phyloP scores from a whole-genome alignment of 2,329 filamentous ascomycete genomes.

The Penicillium freii region DNA sequence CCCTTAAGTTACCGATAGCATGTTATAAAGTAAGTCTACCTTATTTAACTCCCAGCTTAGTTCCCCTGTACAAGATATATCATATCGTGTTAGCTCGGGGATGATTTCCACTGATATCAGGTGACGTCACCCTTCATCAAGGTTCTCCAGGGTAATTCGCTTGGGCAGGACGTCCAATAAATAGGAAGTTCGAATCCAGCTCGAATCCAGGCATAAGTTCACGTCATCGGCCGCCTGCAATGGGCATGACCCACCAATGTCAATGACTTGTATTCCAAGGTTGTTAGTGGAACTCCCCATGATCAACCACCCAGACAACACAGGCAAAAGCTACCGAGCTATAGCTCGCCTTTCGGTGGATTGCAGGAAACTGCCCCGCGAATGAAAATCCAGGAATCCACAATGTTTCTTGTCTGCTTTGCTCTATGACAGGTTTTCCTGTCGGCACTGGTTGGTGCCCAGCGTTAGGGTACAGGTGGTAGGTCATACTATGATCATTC shows the following conservation, averaged over 20 bases:
- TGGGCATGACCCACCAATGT: not conserved
- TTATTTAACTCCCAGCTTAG: not conserved
- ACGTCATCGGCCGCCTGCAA: not conserved
- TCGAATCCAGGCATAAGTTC: not conserved
- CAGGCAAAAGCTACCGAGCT: not conserved
- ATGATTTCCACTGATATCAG: constrained; percentile 2
- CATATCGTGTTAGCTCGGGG: not conserved
- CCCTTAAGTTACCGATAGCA: not conserved
- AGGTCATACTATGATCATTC: constrained; percentile 14
- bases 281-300: not conserved
- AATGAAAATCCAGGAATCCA: constrained; percentile 5
- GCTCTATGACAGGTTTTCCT: not conserved
- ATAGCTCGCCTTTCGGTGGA: not conserved
- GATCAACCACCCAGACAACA: not conserved
- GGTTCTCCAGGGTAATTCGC: not conserved
- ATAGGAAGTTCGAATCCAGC: not conserved
- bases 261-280: not conserved
- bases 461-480: not conserved
- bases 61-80: not conserved
- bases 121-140: not conserved
- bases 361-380: not conserved
- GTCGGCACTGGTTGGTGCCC: not conserved
- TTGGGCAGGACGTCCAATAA: not conserved
- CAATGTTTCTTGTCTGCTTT: not conserved
- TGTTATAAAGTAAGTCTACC: not conserved